Evolutionary conservation across 2,329 filamentous ascomycete genomes (phyloP).

Genomic region (Verticillium nonalfalfae): DNA sequence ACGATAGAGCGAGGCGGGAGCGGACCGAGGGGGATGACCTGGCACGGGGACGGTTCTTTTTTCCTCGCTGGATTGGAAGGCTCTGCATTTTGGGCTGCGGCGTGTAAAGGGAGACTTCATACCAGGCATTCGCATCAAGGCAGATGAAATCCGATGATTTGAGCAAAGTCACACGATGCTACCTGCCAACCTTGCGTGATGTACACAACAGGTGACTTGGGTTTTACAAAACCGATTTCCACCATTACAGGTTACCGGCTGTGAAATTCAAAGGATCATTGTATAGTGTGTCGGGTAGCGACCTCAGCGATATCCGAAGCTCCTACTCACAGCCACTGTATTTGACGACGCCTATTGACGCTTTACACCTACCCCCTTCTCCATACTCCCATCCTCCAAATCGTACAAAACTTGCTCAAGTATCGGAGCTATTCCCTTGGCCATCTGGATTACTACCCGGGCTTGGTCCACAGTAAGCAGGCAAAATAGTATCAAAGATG

Average conservation of each 20-base stretch:
- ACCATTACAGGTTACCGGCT: too few relatives aligned
- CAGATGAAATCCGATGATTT: constrained; percentile 17
- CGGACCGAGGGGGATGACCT: constrained; percentile 12
- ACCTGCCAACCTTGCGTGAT: neutral
- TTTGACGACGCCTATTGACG: too few relatives aligned
- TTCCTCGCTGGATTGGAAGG: constrained; percentile 35
- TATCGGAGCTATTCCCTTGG: neutral
- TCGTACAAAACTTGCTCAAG: neutral
- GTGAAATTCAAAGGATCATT: too few relatives aligned
- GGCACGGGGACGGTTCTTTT: constrained; percentile 14
- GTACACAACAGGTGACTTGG: too few relatives aligned
- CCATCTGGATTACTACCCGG: neutral
- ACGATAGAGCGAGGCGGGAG: constrained; percentile 11
- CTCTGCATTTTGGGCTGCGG: constrained; percentile 47
- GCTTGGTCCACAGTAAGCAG: neutral
- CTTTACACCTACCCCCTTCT: neutral
- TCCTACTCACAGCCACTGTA: too few relatives aligned
- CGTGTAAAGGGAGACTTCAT: constrained; percentile 44
- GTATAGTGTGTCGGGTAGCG: too few relatives aligned
- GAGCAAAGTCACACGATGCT: constrained; percentile 3
- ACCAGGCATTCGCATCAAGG: constrained; percentile 44
- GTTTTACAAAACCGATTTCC: too few relatives aligned
- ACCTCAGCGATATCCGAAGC: too few relatives aligned
- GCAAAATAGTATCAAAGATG: neutral
- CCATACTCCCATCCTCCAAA: neutral